phyloP scores from a whole-genome alignment of 176 grass and related monocot species.

The maize (Zea mays) region DNA sequence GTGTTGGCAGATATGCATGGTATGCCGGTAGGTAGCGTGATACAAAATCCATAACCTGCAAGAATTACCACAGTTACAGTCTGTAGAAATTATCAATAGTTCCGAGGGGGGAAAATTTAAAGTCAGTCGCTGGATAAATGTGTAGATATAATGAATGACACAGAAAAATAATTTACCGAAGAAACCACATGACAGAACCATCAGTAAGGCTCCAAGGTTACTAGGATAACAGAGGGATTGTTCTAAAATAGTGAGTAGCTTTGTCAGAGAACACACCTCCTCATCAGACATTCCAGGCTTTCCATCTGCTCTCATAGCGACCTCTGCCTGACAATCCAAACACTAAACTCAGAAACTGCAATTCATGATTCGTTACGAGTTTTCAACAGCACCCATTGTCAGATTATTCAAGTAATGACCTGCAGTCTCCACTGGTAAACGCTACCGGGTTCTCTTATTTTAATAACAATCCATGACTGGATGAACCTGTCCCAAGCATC shows the following conservation, averaged over 20 bases:
- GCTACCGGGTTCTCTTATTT: conserved; percentile 86
- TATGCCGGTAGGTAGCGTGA: conserved; percentile 94
- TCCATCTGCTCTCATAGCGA: conserved; percentile 93
- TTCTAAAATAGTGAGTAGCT: not conserved
- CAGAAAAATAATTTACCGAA: conserved; percentile 19
- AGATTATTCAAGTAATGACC: conserved; percentile 49
- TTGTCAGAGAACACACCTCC: conserved; percentile 53
- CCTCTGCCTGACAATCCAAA: conserved; percentile 70
- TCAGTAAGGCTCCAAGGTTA: not conserved
- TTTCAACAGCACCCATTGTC: not conserved
- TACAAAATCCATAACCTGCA: conserved; percentile 95
- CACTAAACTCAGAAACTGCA: conserved; percentile 27
- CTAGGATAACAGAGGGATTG: not conserved
- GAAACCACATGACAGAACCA: conserved; percentile 9
- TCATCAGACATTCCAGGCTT: conserved; percentile 97
- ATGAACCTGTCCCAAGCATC: conserved; percentile 95
- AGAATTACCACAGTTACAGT: conserved; percentile 25
- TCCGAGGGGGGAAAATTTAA: not conserved
- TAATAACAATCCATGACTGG: conserved; percentile 94
- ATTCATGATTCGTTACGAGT: not conserved
- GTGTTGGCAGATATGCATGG: conserved; percentile 73
- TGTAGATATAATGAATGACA: not conserved
- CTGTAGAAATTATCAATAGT: not conserved
- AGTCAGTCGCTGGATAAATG: conserved; percentile 11
- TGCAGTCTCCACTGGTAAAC: conserved; percentile 92